These are phyloP conservation scores for Kwoniella bestiolae DNA, from an alignment of 768 basidiomycete genomes.

Conservation along the genomic window DNA sequence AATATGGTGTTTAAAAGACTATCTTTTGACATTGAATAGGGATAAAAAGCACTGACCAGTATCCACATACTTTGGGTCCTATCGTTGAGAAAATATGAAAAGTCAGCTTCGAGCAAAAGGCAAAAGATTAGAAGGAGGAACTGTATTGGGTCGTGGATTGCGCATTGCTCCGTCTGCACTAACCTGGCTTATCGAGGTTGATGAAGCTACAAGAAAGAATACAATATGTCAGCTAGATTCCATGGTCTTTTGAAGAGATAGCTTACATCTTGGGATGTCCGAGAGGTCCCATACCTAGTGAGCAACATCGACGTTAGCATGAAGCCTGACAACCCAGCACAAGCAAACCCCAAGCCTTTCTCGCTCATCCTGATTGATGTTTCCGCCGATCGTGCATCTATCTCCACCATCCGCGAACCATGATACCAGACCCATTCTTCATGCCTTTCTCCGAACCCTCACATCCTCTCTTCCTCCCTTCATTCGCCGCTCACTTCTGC, in stretches of 20 bases:
- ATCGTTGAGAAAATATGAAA: neutral
- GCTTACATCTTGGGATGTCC: slow-evolving; percentile 85
- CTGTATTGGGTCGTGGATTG: neutral
- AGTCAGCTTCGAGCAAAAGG: neutral
- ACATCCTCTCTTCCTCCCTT: neutral
- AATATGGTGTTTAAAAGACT: neutral
- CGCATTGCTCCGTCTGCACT: neutral
- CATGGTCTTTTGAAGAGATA: neutral
- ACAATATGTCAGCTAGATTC: neutral
- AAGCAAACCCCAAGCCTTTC: neutral
- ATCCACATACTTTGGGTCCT: slow-evolving; percentile 82
- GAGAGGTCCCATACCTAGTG: slow-evolving; percentile 83
- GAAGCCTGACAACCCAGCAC: neutral
- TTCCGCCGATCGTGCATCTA: no score
- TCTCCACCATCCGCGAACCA: neutral
- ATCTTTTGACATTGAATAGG: neutral
- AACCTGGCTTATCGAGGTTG: slow-evolving; percentile 87
- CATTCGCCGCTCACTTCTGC: neutral
- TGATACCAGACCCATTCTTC: no score
- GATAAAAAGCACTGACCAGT: slow-evolving; percentile 58
- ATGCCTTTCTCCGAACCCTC: no score
- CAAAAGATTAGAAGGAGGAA: neutral
- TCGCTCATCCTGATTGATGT: slow-evolving; percentile 10
- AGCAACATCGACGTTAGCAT: neutral
- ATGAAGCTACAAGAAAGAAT: slow-evolving; percentile 67